Percentiles rank a stretch among this genome's conserved stretches.
These are phyloP conservation scores for Gracilaria vermiculophylla DNA, from an alignment of 23 red algal species.

Conservation along the genomic window DNA sequence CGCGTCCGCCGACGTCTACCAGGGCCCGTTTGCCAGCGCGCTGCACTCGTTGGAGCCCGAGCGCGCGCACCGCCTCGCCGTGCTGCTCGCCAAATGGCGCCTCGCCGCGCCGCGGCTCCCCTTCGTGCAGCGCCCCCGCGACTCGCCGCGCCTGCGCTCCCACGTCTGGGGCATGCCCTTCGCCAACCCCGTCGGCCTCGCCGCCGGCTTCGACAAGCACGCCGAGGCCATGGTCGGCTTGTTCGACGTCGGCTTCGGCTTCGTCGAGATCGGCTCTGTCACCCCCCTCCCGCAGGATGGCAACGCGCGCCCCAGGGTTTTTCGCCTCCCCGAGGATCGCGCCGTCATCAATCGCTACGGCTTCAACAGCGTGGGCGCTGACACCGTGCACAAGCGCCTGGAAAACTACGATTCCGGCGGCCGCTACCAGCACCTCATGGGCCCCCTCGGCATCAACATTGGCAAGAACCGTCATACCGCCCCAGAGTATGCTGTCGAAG, in stretches of 20 bases:
- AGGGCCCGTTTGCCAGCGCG: slow-evolving; percentile 24
- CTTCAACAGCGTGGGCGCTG: slow-evolving; percentile 83
- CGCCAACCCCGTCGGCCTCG: slow-evolving; percentile 78
- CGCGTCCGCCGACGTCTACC: slow-evolving; percentile 38
- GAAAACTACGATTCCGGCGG: slow-evolving; percentile 32
- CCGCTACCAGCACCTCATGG: slow-evolving; percentile 34
- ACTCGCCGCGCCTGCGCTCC: slow-evolving; percentile 29
- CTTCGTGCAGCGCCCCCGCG: slow-evolving; percentile 16
- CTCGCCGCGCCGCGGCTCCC: slow-evolving; percentile 31
- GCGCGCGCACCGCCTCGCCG: slow-evolving; percentile 25
- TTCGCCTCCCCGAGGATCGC: slow-evolving; percentile 72
- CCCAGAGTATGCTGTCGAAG: slow-evolving; percentile 61
- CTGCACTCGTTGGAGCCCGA: slow-evolving; percentile 13
- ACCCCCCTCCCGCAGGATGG: slow-evolving; percentile 87
- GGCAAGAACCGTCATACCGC: slow-evolving; percentile 86
- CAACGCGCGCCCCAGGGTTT: slow-evolving; percentile 81
- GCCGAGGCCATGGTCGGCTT: slow-evolving; percentile 79
- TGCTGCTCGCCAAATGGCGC: slow-evolving; percentile 30
- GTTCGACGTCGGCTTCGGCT: slow-evolving; percentile 82
- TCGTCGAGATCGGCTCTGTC: slow-evolving; percentile 91
- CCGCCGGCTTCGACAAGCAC: slow-evolving; percentile 97
- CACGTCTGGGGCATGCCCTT: slow-evolving; percentile 75
- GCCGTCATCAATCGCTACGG: slow-evolving; percentile 95
- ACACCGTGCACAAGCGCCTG: slow-evolving; percentile 34
- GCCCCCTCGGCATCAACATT: slow-evolving; percentile 86